phyloP scores from a whole-genome alignment of 2,329 filamentous ascomycete genomes.

The Colletotrichum destructivum region DNA sequence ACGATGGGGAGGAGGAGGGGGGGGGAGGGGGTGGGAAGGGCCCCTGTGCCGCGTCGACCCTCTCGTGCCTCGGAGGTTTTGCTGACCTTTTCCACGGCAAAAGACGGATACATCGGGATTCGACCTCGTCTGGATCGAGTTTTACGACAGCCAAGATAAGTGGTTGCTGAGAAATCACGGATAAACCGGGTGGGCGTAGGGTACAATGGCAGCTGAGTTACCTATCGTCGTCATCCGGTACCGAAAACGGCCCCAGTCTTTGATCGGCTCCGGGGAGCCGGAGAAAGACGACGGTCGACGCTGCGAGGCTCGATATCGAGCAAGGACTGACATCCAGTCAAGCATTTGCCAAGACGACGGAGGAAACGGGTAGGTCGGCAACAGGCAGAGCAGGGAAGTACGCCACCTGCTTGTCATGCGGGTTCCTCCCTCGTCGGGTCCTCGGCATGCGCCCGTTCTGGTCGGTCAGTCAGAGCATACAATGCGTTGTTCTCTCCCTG shows the following conservation, averaged over 20 bases:
- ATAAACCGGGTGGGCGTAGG: too few relatives aligned
- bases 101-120: constrained; percentile 21
- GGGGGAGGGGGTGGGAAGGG: neutral
- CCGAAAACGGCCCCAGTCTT: constrained; percentile 26
- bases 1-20: neutral
- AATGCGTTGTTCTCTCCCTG: constrained; percentile 16
- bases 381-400: neutral
- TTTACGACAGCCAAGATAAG: neutral
- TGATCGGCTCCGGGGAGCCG: constrained; percentile 17
- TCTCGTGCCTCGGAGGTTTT: neutral
- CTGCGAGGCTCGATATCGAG: neutral
- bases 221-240: neutral
- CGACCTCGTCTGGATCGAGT: neutral
- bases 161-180: too few relatives aligned
- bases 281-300: neutral
- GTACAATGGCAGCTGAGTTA: neutral
- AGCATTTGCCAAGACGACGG: constrained; percentile 41
- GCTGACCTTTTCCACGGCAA: neutral
- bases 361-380: constrained; percentile 39
- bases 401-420: constrained; percentile 30
- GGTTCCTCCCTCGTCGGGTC: constrained; percentile 11
- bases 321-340: constrained; percentile 32
- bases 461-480: constrained; percentile 2
- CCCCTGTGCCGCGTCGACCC: constrained; percentile 17
- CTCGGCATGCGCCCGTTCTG: constrained; percentile 10